These are phyloP conservation scores for Xerocomus brunneocitrinus DNA, from an alignment of 768 basidiomycete genomes.

Conservation along the genomic window DNA sequence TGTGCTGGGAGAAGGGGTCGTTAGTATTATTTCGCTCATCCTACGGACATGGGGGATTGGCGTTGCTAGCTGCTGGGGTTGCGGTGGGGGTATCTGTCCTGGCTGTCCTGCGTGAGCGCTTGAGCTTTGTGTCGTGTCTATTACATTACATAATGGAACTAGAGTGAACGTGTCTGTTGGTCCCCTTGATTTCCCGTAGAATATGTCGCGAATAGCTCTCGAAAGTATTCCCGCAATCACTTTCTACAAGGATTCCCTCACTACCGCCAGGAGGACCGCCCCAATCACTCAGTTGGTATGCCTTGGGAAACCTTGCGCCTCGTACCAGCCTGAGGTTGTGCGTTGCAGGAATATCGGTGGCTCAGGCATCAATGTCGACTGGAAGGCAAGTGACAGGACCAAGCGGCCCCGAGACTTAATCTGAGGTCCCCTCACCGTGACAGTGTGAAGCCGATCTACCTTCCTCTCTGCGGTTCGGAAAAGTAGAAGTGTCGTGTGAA, in stretches of 20 bases:
- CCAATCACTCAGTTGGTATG: constrained; percentile 80
- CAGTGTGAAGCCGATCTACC: constrained; percentile 92
- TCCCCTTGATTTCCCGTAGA: constrained; percentile 1
- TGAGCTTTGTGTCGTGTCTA: constrained; percentile 12
- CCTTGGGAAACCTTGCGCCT: constrained; percentile 68
- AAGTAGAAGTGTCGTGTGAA: constrained; percentile 85
- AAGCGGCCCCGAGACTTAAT: constrained; percentile 1
- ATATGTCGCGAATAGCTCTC: constrained; percentile 69
- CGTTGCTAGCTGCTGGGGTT: constrained; percentile 83
- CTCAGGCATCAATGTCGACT: constrained; percentile 75
- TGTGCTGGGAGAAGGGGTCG: constrained; percentile 90
- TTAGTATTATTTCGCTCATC: constrained; percentile 74
- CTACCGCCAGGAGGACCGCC: constrained; percentile 57
- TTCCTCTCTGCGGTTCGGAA: constrained; percentile 74
- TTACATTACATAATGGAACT: constrained; percentile 8
- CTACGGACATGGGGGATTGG: constrained; percentile 73
- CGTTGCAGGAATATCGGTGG: constrained; percentile 81
- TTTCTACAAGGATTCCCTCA: constrained; percentile 68
- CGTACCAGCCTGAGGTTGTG: constrained; percentile 80
- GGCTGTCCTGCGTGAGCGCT: constrained; percentile 50
- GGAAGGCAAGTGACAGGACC: constrained; percentile 59
- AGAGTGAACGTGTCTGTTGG: background rate
- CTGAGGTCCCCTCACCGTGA: constrained; percentile 7
- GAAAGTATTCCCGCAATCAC: constrained; percentile 70
- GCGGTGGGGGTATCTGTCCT: constrained; percentile 67